These are phyloP conservation scores for Colletotrichum euphorbiae DNA, from an alignment of 2,329 filamentous ascomycete genomes.

Conservation along the genomic window DNA sequence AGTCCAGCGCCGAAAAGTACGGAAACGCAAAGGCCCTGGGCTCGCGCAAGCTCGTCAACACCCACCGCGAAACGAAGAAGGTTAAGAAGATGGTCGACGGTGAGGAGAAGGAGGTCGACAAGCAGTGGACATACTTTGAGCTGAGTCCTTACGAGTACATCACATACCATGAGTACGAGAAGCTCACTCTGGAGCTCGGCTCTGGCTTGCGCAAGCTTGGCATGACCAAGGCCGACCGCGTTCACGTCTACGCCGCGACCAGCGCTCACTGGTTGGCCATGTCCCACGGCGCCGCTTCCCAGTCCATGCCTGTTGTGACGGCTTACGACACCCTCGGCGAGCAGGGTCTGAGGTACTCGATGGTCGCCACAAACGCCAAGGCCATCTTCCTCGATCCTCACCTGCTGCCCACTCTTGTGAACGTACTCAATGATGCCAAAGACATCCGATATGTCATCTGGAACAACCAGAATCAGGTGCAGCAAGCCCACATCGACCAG, in stretches of 20 bases:
- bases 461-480: slow-evolving; percentile 65
- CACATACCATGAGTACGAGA: slow-evolving; percentile 82
- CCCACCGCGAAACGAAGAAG: slow-evolving; percentile 87
- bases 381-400: slow-evolving; percentile 68
- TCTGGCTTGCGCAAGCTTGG: slow-evolving; percentile 80
- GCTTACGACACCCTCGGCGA: slow-evolving; percentile 85
- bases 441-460: slow-evolving; percentile 65
- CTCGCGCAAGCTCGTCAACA: slow-evolving; percentile 78
- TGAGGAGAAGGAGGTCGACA: slow-evolving; percentile 81
- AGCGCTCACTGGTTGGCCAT: slow-evolving; percentile 64
- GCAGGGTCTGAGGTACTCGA: slow-evolving; percentile 79
- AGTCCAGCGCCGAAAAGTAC: slow-evolving; percentile 72
- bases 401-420: slow-evolving; percentile 69
- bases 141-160: slow-evolving; percentile 82
- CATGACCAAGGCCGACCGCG: slow-evolving; percentile 71
- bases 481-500: slow-evolving; percentile 62
- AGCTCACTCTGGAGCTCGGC: slow-evolving; percentile 74
- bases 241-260: slow-evolving; percentile 86
- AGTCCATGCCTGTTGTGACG: slow-evolving; percentile 86
- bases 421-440: slow-evolving; percentile 63
- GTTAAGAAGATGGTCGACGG: slow-evolving; percentile 90
- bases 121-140: slow-evolving; percentile 91
- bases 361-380: slow-evolving; percentile 77
- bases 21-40: slow-evolving; percentile 76
- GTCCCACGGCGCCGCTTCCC: slow-evolving; percentile 70